phyloP scores from a whole-genome alignment of 495 filamentous ascomycete genomes.

The Pseudomonodictys pantanalensis region DNA sequence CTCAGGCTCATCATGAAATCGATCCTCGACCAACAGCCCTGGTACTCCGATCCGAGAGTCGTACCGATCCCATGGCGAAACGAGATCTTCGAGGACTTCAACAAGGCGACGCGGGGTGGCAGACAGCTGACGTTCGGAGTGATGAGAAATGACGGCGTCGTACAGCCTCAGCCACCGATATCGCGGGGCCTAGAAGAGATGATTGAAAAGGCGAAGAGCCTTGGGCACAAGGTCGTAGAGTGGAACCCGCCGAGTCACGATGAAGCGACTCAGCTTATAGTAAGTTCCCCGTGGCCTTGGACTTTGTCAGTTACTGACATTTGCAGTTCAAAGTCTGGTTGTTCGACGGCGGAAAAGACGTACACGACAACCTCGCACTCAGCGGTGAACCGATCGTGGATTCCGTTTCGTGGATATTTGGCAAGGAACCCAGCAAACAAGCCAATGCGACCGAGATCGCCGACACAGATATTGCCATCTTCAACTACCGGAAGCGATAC shows the following conservation, averaged over 20 bases:
- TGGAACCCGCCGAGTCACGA: background rate
- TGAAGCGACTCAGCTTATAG: too few species aligned
- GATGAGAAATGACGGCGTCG: slow-evolving; percentile 1
- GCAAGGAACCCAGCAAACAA: too few species aligned
- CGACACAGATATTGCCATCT: too few species aligned
- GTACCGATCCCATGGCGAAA: slow-evolving; percentile 7
- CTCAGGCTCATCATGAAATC: background rate
- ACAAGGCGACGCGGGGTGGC: background rate
- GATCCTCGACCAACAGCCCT: background rate
- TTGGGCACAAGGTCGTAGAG: background rate
- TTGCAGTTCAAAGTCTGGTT: too few species aligned
- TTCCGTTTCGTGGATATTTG: too few species aligned
- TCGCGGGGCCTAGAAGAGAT: background rate
- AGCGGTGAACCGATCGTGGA: too few species aligned
- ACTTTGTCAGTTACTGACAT: too few species aligned
- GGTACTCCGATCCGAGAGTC: background rate
- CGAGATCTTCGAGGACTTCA: background rate
- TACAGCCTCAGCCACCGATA: slow-evolving; percentile 4
- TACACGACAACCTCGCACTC: too few species aligned
- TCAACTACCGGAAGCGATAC: too few species aligned
- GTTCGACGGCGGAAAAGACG: too few species aligned
- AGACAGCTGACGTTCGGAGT: slow-evolving; percentile 5
- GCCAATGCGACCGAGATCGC: too few species aligned
- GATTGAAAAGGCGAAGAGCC: background rate
- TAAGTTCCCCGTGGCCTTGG: too few species aligned